Evolutionary conservation across 768 basidiomycete genomes (phyloP).

Genomic region (Agaricus subrufescens): DNA sequence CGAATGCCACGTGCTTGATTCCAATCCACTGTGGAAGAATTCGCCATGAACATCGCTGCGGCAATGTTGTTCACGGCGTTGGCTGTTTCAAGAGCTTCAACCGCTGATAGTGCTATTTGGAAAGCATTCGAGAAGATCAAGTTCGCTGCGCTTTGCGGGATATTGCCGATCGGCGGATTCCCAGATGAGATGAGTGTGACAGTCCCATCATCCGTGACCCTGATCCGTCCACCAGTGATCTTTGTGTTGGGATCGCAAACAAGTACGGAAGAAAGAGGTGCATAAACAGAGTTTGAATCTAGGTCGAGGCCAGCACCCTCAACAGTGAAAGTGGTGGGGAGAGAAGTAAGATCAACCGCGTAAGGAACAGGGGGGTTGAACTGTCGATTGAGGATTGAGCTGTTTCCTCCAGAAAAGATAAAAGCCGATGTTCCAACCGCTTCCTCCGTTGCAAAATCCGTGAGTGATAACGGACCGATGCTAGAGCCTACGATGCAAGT

Average conservation of each 20-base stretch:
- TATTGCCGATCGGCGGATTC: background rate
- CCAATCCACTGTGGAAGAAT: constrained; percentile 4
- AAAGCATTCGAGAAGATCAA: constrained; percentile 4
- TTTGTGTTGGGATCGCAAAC: constrained; percentile 2
- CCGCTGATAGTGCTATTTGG: background rate
- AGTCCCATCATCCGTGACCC: background rate
- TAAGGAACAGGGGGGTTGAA: background rate
- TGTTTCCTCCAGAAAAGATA: constrained; percentile 6
- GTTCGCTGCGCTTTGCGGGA: constrained; percentile 8
- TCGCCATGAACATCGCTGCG: constrained; percentile 5
- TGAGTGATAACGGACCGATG: background rate
- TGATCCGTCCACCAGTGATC: constrained; percentile 5
- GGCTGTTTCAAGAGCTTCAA: background rate
- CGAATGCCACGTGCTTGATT: background rate
- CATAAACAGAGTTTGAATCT: background rate
- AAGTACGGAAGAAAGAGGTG: constrained; percentile 4
- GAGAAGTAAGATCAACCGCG: constrained; percentile 1
- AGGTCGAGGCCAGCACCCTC: background rate
- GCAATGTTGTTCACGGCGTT: constrained; percentile 7
- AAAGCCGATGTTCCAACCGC: background rate
- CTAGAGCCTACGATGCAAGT: background rate
- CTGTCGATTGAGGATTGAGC: background rate
- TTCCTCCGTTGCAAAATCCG: background rate
- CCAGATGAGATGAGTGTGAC: constrained; percentile 2
- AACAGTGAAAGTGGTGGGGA: constrained; percentile 1